Evolutionary conservation across 345 rosid species (phyloP).

Genomic region (Eucalyptus tenuipes): DNA sequence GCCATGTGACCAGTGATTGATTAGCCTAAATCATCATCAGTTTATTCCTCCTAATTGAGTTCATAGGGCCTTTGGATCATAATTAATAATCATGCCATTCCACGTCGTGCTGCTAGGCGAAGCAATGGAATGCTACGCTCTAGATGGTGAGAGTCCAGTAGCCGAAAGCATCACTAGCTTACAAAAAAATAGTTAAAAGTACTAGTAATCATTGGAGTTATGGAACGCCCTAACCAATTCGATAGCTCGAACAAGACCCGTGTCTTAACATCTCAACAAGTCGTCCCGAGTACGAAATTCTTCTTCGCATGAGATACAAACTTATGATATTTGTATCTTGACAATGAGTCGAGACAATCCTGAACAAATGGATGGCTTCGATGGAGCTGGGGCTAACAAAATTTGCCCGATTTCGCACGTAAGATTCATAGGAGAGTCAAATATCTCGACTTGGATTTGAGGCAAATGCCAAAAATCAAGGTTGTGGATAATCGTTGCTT

Average conservation of each 20-base stretch:
- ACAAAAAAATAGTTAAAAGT: too few species aligned
- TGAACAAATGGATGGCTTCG: background rate
- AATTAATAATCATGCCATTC: background rate
- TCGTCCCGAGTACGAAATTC: background rate
- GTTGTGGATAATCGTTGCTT: background rate
- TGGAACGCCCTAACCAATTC: background rate
- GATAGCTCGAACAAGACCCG: background rate
- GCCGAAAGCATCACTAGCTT: too few species aligned
- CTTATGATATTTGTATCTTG: background rate
- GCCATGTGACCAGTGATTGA: background rate
- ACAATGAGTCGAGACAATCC: fast-evolving
- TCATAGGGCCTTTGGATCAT: background rate
- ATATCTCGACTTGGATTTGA: background rate
- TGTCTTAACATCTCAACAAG: background rate
- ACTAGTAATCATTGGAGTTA: background rate
- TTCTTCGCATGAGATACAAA: background rate
- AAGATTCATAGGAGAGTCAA: background rate
- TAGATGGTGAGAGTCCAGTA: too few species aligned
- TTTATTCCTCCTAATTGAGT: background rate
- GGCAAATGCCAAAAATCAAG: background rate
- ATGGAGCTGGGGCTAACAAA: background rate
- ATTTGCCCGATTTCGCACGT: fast-evolving
- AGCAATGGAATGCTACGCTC: too few species aligned
- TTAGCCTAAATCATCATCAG: background rate
- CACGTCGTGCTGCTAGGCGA: too few species aligned